A percentile compares a stretch with the other conserved stretches of the same genome.
Conservation (phyloP, 345 rosid genomes). For the Hibiscus mutabilis region DNA sequence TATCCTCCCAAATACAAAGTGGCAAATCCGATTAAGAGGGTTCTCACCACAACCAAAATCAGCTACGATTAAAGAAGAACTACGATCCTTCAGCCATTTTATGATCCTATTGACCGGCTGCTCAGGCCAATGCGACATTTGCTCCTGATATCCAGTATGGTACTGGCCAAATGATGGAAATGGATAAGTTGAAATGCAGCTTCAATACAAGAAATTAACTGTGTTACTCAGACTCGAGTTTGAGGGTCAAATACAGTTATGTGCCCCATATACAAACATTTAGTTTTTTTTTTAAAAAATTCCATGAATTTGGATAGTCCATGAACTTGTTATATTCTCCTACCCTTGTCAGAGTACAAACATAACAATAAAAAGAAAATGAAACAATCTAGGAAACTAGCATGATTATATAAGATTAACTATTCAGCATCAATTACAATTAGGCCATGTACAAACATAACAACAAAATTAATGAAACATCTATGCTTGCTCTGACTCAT, state of each 20-base stretch:
- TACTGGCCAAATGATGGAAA: constrained; percentile 49
- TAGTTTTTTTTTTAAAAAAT: too few species aligned
- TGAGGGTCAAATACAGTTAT: too few species aligned
- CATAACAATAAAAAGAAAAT: too few species aligned
- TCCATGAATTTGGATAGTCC: too few species aligned
- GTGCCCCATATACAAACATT: too few species aligned
- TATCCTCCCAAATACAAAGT: constrained; percentile 3
- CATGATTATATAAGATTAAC: neutral
- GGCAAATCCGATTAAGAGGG: constrained; percentile 9
- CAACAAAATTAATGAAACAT: too few species aligned
- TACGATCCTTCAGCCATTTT: constrained; percentile 53
- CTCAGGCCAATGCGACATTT: constrained; percentile 96
- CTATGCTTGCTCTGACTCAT: too few species aligned
- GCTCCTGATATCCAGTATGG: constrained; percentile 92
- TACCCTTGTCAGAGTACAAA: too few species aligned
- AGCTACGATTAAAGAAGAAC: constrained; percentile 76
- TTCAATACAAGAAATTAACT: neutral
- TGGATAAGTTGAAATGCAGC: neutral
- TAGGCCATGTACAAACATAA: neutral
- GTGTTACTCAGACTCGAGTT: too few species aligned
- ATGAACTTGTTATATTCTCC: too few species aligned
- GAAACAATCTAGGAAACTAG: too few species aligned
- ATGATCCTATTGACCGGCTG: constrained; percentile 69
- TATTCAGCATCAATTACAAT: neutral
- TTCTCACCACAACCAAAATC: constrained; percentile 97